Base-by-base conservation (phyloP, 2,329 filamentous ascomycete species). In the Waltergamsia citrina region DNA sequence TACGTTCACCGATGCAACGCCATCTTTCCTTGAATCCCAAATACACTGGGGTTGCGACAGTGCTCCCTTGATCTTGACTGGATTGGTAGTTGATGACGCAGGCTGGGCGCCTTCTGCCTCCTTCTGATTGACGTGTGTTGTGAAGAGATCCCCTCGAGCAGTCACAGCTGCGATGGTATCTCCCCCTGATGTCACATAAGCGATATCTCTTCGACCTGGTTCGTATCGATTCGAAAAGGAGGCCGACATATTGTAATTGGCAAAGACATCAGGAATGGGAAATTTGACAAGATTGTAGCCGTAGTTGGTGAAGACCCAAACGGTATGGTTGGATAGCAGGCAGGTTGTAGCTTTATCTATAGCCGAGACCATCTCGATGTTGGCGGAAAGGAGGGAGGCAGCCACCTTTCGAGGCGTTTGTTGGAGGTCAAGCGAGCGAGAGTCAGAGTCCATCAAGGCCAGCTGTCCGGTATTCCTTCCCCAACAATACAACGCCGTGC, bases 391-490 rank as follows among this genome's bases (percentile, higher is more conserved):
- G 1, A 94, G 67, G 1, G 87, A 92, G 0, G 86, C 85, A 1
- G 86, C 88, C 28, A 98, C 88, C 50, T 83, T 90, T 30, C 92
- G 76, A 17, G 92, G 92, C 1, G 75, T 78, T 15, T 72, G 62
- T 50, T 96, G 92, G n/a, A 81, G 63, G 45, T 92, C 85, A 5
- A 96, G 70, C 1, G 87, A 95, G 29, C 88, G 78, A 18, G 92
- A 93, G 57, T 96, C 90, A 1, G 92, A 90, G 53, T 95, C 92
- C 62, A 95, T 87, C 34, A 98, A 70, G 5, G 87, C 92, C 30
- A 98, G 71, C 54, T 98, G 92, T 2, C 92, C 92, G 45, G 87
- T 78, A 47, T 96, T 98, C 48, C 92, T 93, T 16, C 92, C 92
- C 69, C 94, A 98, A 3, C 86, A 94, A 52, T 85, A 98, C 2